phyloP scores from a whole-genome alignment of 78 protist species.

The Chrysochromulina parva region DNA sequence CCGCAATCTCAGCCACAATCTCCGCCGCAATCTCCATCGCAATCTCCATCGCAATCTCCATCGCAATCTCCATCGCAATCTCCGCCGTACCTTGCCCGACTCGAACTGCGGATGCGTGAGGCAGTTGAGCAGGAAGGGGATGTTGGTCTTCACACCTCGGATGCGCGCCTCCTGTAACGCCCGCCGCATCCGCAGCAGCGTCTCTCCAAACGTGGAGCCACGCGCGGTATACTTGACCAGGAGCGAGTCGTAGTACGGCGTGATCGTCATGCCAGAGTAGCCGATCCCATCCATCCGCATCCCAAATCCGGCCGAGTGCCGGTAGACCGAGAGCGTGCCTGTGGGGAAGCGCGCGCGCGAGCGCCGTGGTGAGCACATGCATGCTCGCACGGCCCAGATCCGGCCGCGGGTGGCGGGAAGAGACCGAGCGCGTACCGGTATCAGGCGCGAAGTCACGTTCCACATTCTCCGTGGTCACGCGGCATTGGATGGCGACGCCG shows the following conservation, averaged over 20 bases:
- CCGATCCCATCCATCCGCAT: constrained; percentile 47
- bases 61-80: not conserved
- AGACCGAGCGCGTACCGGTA: constrained; percentile 1
- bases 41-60: too few relatives aligned
- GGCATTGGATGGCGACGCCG: constrained; percentile 41
- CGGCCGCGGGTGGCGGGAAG: too few relatives aligned
- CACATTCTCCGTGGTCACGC: constrained; percentile 66
- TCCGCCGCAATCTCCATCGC: too few relatives aligned
- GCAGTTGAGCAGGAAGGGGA: constrained; percentile 21
- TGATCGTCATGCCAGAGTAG: constrained; percentile 42
- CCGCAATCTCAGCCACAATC: too few relatives aligned
- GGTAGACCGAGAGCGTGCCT: constrained; percentile 2
- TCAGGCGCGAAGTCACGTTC: constrained; percentile 30
- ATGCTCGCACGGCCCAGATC: too few relatives aligned
- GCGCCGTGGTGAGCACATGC: too few relatives aligned
- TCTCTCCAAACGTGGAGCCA: not conserved
- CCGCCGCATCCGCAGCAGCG: not conserved
- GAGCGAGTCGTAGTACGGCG: constrained; percentile 68
- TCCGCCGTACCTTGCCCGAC: too few relatives aligned
- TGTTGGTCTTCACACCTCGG: constrained; percentile 45
- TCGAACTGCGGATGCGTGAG: not conserved
- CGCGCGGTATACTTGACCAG: constrained; percentile 34
- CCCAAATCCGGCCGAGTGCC: constrained; percentile 41
- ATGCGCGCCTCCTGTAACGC: constrained; percentile 36
- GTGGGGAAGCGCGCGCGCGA: not conserved